Evolutionary conservation across 2,329 filamentous ascomycete genomes (phyloP).

Genomic region (Colletotrichum higginsianum): DNA sequence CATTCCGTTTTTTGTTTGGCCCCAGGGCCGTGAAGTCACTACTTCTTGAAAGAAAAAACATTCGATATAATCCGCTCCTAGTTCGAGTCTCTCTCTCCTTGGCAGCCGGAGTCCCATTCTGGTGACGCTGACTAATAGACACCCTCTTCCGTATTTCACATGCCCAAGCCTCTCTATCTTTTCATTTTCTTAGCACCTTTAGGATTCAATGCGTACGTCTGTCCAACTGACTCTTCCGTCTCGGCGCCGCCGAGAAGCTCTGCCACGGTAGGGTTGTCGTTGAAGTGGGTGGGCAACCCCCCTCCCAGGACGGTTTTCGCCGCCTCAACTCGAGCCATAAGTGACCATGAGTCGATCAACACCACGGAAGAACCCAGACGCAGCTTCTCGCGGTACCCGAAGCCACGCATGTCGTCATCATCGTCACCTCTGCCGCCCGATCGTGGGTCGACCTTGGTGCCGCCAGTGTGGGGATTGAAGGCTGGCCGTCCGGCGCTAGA

Average conservation of each 20-base stretch:
- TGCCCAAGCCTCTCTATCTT: background rate
- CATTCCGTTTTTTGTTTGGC: background rate
- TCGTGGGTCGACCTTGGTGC: slow-evolving; percentile 55
- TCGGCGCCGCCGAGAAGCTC: slow-evolving; percentile 53
- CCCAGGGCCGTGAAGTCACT: background rate
- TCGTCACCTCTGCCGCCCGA: slow-evolving; percentile 49
- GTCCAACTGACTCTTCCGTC: slow-evolving; percentile 47
- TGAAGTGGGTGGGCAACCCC: slow-evolving; percentile 59
- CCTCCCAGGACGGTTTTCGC: slow-evolving; percentile 64
- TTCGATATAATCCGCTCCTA: background rate
- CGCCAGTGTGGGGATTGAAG: slow-evolving; percentile 59
- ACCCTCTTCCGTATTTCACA: background rate
- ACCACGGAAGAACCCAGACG: slow-evolving; percentile 62
- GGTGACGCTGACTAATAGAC: background rate
- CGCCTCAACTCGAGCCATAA: slow-evolving; percentile 63
- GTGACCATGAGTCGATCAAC: slow-evolving; percentile 66
- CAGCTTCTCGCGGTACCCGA: slow-evolving; percentile 68
- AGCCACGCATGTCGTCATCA: slow-evolving; percentile 56
- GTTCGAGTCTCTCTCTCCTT: background rate
- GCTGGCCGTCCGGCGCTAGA: slow-evolving; percentile 62
- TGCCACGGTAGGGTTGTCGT: slow-evolving; percentile 56
- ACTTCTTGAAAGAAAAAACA: slow-evolving; percentile 8
- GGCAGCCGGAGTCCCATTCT: background rate
- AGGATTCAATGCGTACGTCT: slow-evolving; percentile 31
- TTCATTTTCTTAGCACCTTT: slow-evolving; percentile 37